Base-by-base conservation (phyloP, 345 rosid genomes). In the Euclidium syriacum region DNA sequence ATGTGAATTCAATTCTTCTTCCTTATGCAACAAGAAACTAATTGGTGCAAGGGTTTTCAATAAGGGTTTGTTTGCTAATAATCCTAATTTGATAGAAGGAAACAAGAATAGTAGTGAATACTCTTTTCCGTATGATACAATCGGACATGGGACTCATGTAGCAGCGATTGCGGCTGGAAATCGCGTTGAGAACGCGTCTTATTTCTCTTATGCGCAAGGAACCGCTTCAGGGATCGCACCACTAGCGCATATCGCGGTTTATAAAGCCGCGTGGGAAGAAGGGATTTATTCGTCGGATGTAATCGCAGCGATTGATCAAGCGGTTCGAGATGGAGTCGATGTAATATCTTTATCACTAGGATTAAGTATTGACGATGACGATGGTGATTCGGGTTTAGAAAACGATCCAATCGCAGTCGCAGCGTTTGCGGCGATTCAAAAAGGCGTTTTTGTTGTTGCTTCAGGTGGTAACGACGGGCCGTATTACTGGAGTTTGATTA, bases 291-390 rank as follows among this genome's bases (percentile, higher is more conserved):
- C 86, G 15, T 77, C 62, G 3, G 84, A 87, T 41, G 83, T 84
- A 10, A 78, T 87, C 6, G 88, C 87, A 5, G 85, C 81, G 10
- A 81, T 85, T 70, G 95, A 87, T 64, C 84, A 81, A 56, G 91
- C 91, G 7, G 80, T 83, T 43, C 79, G 76, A 23, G 91, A 87
- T 53, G 81, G 91, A 27, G 85, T 85, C 4, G 83, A 85, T 44
- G 58, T 87, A 38, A 61, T 85, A 71, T 85, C 91, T 4, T 3
- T 87, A 10, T 87, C 89, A 6, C 49, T 87, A 0, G 89, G 87
- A 10, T 59, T 87, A 29, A 58, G 71, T 15, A 5, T 24, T 20
- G 63, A 53, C n/a, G 68, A 20, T 7, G 47, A 26, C 3, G 33
- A 65, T 4, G 15, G 4, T 4, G 46, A 34, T 24, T 10, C 14